These are phyloP conservation scores for Craterostigma plantagineum DNA, from an alignment of 257 asterid species.

Conservation along the genomic window DNA sequence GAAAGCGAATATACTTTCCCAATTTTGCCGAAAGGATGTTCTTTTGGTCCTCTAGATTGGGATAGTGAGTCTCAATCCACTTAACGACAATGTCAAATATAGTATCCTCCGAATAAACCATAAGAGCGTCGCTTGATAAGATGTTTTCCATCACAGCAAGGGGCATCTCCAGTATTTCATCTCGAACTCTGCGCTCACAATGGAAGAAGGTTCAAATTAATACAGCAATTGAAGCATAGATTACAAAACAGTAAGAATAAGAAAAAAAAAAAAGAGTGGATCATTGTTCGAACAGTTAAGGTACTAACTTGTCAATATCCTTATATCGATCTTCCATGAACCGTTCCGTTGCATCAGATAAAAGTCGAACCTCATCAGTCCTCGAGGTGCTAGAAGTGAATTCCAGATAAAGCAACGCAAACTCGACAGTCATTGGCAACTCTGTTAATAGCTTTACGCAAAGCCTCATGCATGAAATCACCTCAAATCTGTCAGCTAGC, in stretches of 20 bases:
- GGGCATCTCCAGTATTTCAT: too few species aligned
- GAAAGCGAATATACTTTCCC: slow-evolving; percentile 66
- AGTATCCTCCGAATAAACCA: slow-evolving; percentile 86
- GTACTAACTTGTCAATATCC: too few species aligned
- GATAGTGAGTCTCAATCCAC: slow-evolving; percentile 65
- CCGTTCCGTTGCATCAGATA: slow-evolving; percentile 81
- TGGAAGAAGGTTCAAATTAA: too few species aligned
- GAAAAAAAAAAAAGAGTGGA: too few species aligned
- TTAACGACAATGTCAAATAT: slow-evolving; percentile 68
- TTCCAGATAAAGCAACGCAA: slow-evolving; percentile 76
- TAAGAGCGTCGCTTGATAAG: slow-evolving; percentile 72
- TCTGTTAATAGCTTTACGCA: slow-evolving; percentile 68
- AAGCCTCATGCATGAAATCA: slow-evolving; percentile 91
- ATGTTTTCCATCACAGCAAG: slow-evolving; percentile 11
- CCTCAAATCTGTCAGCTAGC: slow-evolving; percentile 98
- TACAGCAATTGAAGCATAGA: too few species aligned
- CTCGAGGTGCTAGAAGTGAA: slow-evolving; percentile 73
- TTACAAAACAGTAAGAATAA: too few species aligned
- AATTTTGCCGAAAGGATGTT: slow-evolving; percentile 48
- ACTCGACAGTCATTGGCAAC: slow-evolving; percentile 77
- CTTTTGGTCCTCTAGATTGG: slow-evolving; percentile 44
- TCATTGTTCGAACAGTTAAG: too few species aligned
- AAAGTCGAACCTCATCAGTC: slow-evolving; percentile 86
- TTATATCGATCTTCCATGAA: slow-evolving; percentile 62
- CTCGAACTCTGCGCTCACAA: too few species aligned